Conservation (phyloP, 108 stramenopile genomes). For the Epipyxis sp. region DNA sequence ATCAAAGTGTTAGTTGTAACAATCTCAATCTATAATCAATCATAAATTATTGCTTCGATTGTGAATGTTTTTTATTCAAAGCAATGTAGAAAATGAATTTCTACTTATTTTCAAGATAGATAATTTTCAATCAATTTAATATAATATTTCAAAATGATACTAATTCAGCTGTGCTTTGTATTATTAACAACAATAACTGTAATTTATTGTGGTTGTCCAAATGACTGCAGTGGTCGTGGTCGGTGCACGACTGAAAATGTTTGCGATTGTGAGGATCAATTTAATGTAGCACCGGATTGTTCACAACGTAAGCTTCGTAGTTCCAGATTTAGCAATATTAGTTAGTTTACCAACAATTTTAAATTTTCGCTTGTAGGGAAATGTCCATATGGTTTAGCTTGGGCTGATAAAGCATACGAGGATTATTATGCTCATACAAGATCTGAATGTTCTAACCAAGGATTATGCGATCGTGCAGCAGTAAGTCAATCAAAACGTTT, state of each 20-base stretch:
- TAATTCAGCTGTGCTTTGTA: slow-evolving; percentile 12
- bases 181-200: background rate
- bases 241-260: slow-evolving; percentile 10
- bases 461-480: slow-evolving; percentile 17
- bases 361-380: too few species aligned
- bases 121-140: too few species aligned
- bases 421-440: background rate
- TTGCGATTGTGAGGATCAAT: slow-evolving; percentile 1
- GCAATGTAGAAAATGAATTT: too few species aligned
- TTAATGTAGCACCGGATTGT: slow-evolving; percentile 17
- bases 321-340: background rate
- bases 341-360: background rate
- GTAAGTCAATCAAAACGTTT: background rate
- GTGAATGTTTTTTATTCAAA: too few species aligned
- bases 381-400: slow-evolving; percentile 12
- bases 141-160: too few species aligned
- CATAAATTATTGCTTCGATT: too few species aligned
- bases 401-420: background rate
- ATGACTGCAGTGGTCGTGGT: slow-evolving; percentile 5
- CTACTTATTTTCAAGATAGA: too few species aligned
- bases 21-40: too few species aligned
- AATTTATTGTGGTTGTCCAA: slow-evolving; percentile 1
- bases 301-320: slow-evolving; percentile 17
- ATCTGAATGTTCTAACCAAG: slow-evolving; percentile 14
- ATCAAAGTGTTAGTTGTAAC: too few species aligned